phyloP scores from a whole-genome alignment of 2,329 filamentous ascomycete genomes.

The Aspergillus sergii region DNA sequence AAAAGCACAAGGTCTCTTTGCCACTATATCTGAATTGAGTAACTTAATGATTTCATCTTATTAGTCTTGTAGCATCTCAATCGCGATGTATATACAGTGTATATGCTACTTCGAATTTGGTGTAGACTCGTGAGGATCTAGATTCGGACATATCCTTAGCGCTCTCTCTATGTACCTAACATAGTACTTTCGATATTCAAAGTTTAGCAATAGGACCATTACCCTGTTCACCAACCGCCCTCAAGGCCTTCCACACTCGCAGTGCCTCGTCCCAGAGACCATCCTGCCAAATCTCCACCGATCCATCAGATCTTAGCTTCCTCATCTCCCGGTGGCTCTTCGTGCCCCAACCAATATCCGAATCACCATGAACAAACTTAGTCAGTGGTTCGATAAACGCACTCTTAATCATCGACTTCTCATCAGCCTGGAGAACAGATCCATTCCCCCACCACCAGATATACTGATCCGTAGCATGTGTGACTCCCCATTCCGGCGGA shows the following conservation, averaged over 20 bases:
- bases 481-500: slow-evolving; percentile 55
- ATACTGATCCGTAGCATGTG: slow-evolving; percentile 56
- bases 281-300: slow-evolving; percentile 51
- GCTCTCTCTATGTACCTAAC: not conserved
- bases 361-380: slow-evolving; percentile 30
- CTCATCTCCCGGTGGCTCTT: slow-evolving; percentile 41
- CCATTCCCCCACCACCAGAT: slow-evolving; percentile 62
- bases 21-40: slow-evolving; percentile 5
- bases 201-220: slow-evolving; percentile 13
- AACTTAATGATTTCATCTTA: not conserved
- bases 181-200: not conserved
- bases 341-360: slow-evolving; percentile 28
- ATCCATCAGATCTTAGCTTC: slow-evolving; percentile 49
- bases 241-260: slow-evolving; percentile 48
- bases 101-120: not conserved
- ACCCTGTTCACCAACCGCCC: slow-evolving; percentile 20
- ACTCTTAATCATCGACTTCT: slow-evolving; percentile 46
- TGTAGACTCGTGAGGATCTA: not conserved
- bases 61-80: not conserved
- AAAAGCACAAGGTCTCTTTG: not conserved
- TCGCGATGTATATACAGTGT: not conserved
- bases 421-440: slow-evolving; percentile 40
- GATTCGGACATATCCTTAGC: not conserved
- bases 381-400: slow-evolving; percentile 34
- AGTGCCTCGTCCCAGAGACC: slow-evolving; percentile 50